Evolutionary conservation across 805 yeast genomes (phyloP).

Genomic region (Candida maesae): DNA sequence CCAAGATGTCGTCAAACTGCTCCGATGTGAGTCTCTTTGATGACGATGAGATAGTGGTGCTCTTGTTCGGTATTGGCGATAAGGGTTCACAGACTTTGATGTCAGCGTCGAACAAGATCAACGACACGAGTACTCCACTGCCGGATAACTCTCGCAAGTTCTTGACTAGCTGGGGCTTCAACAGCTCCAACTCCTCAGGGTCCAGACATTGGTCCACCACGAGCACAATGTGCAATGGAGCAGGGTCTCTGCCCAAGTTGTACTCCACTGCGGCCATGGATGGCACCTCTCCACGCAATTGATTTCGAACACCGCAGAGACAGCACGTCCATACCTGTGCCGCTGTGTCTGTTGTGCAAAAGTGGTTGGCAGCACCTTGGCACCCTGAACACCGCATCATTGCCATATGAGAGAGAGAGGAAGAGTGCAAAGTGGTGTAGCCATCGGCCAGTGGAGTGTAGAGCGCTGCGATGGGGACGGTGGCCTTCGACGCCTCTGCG

Average conservation of each 20-base stretch:
- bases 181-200: constrained; percentile 69
- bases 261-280: constrained; percentile 4
- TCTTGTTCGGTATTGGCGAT: constrained; percentile 5
- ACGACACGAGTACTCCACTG: constrained; percentile 75
- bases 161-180: constrained; percentile 68
- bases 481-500: constrained; percentile 81
- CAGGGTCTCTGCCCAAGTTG: constrained; percentile 27
- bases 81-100: constrained; percentile 70
- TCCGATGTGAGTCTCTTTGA: neutral
- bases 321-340: constrained; percentile 82
- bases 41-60: neutral
- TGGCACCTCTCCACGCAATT: neutral
- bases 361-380: constrained; percentile 80
- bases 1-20: neutral
- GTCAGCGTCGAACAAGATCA: constrained; percentile 80
- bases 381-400: constrained; percentile 57
- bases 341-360: constrained; percentile 69
- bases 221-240: constrained; percentile 77
- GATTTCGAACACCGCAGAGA: constrained; percentile 47
- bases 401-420: no score
- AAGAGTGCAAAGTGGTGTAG: no score
- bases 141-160: constrained; percentile 65
- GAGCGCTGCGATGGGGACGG: constrained; percentile 86
- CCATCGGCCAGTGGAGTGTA: constrained; percentile 66
- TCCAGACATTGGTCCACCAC: constrained; percentile 86